phyloP scores from a whole-genome alignment of 2,329 filamentous ascomycete species.

The Colletotrichum theobromicola region DNA sequence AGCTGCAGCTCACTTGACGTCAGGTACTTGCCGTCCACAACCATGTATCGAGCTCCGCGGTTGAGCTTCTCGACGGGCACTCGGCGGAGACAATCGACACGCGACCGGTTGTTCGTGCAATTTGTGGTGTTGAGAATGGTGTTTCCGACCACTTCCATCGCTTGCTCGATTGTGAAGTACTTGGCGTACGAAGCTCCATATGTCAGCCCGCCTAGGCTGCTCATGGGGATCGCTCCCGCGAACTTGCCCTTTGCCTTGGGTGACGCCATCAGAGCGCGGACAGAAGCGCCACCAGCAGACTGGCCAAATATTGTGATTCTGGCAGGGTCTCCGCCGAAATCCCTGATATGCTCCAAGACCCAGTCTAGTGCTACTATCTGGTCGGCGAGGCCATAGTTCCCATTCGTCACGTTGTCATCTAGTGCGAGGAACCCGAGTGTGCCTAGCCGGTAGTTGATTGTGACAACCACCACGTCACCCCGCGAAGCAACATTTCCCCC shows the following conservation, averaged over 20 bases:
- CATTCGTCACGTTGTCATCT: slow-evolving; percentile 47
- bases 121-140: slow-evolving; percentile 55
- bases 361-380: slow-evolving; percentile 55
- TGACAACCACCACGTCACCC: slow-evolving; percentile 57
- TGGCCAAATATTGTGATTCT: slow-evolving; percentile 62
- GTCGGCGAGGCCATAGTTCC: slow-evolving; percentile 55
- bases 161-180: slow-evolving; percentile 61
- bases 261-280: slow-evolving; percentile 54
- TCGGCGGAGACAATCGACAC: slow-evolving; percentile 58
- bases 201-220: slow-evolving; percentile 47
- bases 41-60: slow-evolving; percentile 52
- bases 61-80: slow-evolving; percentile 48
- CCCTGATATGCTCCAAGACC: slow-evolving; percentile 54
- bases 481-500: slow-evolving; percentile 49
- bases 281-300: slow-evolving; percentile 57
- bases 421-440: slow-evolving; percentile 65
- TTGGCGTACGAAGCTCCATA: slow-evolving; percentile 63
- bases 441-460: slow-evolving; percentile 64
- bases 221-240: slow-evolving; percentile 48
- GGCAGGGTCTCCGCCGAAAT: slow-evolving; percentile 62
- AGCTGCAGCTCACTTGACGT: slow-evolving; percentile 51
- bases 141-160: slow-evolving; percentile 52
- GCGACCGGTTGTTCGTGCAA: slow-evolving; percentile 53
- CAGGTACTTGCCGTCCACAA: slow-evolving; percentile 64
- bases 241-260: slow-evolving; percentile 53